phyloP scores from a whole-genome alignment of 345 rosid genomes.

The Aegle marmelos region DNA sequence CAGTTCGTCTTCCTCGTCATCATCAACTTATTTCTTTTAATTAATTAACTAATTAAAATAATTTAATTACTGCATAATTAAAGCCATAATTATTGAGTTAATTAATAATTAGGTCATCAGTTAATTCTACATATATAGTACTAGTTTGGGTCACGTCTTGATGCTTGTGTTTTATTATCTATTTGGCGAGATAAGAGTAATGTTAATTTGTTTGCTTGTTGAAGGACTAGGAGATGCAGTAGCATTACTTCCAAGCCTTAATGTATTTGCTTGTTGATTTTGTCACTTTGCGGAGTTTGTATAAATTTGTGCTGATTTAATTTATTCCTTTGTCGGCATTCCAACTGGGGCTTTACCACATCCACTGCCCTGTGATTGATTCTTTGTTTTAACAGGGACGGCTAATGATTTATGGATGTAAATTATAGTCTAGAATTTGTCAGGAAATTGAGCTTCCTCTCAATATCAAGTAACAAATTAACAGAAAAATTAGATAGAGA shows the following conservation, averaged over 20 bases:
- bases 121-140: background rate
- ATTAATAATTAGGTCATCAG: background rate
- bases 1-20: conserved; percentile 39
- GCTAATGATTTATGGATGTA: too few relatives aligned
- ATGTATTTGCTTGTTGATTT: too few relatives aligned
- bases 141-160: background rate
- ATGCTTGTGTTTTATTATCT: background rate
- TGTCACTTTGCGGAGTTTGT: background rate
- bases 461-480: too few relatives aligned
- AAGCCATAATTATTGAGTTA: background rate
- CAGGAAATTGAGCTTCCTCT: too few relatives aligned
- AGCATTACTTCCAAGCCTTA: background rate
- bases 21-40: conserved; percentile 29
- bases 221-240: background rate
- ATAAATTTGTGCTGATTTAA: background rate
- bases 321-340: too few relatives aligned
- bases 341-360: too few relatives aligned
- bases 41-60: background rate
- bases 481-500: too few relatives aligned
- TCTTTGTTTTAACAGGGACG: too few relatives aligned
- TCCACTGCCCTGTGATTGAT: too few relatives aligned
- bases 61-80: conserved; percentile 1
- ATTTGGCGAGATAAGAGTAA: background rate
- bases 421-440: too few relatives aligned
- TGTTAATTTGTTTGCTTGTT: background rate